Conservation (phyloP, 768 basidiomycete genomes). For the Agrocybe praecox region DNA sequence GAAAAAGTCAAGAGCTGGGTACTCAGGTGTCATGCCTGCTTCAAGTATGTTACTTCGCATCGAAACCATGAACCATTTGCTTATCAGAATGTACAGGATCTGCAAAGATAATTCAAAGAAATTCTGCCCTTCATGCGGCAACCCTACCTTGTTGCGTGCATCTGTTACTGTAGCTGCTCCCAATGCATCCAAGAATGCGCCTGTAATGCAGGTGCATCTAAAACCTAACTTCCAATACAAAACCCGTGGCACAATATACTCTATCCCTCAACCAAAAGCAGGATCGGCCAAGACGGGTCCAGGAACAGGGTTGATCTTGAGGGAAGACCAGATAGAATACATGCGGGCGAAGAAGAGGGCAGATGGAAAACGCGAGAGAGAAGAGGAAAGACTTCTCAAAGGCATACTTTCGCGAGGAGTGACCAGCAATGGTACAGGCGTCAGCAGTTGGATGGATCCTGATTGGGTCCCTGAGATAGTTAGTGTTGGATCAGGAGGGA, state of each 20-base stretch:
- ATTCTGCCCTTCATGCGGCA: slow-evolving; percentile 98
- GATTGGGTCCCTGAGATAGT: slow-evolving; percentile 91
- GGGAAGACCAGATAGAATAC: slow-evolving; percentile 93
- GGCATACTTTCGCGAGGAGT: slow-evolving; percentile 53
- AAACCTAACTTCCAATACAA: slow-evolving; percentile 96
- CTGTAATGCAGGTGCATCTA: slow-evolving; percentile 85
- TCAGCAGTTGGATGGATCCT: slow-evolving; percentile 92
- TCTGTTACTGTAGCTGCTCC: slow-evolving; percentile 85
- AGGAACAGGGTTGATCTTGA: slow-evolving; percentile 82
- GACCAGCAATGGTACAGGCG: slow-evolving; percentile 44
- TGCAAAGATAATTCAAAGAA: slow-evolving; percentile 95
- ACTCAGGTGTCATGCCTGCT: slow-evolving; percentile 95
- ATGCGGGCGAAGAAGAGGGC: slow-evolving; percentile 78
- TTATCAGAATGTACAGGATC: slow-evolving; percentile 53
- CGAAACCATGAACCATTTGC: background rate
- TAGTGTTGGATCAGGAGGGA: slow-evolving; percentile 65
- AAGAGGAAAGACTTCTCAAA: slow-evolving; percentile 76
- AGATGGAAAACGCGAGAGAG: slow-evolving; percentile 73
- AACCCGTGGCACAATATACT: slow-evolving; percentile 87
- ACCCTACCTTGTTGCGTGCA: slow-evolving; percentile 85
- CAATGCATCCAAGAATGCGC: slow-evolving; percentile 57
- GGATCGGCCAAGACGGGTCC: slow-evolving; percentile 85
- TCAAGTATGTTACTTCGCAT: slow-evolving; percentile 82
- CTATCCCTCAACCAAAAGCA: slow-evolving; percentile 88
- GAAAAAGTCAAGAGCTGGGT: slow-evolving; percentile 95